Evolutionary conservation across 2,329 filamentous ascomycete genomes (phyloP).

Genomic region (Colletotrichum tanaceti): DNA sequence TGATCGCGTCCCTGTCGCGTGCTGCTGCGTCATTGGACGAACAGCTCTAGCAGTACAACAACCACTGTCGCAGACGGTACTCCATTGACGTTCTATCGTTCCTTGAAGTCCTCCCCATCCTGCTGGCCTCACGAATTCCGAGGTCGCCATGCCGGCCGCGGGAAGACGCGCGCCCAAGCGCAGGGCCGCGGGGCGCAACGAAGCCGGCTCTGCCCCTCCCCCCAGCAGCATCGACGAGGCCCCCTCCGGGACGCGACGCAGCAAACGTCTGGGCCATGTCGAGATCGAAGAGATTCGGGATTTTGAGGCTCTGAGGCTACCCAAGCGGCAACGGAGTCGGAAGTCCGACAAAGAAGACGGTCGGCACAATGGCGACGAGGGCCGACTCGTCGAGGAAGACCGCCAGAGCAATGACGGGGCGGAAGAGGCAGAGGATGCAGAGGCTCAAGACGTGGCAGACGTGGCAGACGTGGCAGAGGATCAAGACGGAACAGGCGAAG

Average conservation of each 20-base stretch:
- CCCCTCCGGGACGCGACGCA: conserved; percentile 9
- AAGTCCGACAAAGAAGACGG: neutral
- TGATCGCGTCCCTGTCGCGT: conserved; percentile 6
- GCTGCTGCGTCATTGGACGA: conserved; percentile 11
- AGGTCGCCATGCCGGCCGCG: conserved; percentile 5
- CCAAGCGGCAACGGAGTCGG: neutral
- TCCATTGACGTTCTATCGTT: neutral
- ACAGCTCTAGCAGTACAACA: neutral
- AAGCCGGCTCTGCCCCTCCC: neutral
- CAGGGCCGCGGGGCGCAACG: neutral
- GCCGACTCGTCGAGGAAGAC: too few relatives aligned
- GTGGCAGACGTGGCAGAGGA: too few relatives aligned
- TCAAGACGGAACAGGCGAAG: too few relatives aligned
- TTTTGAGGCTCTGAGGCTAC: neutral
- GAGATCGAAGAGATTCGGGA: conserved; percentile 5
- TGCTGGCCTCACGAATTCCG: neutral
- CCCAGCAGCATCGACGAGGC: neutral
- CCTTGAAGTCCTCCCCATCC: too few relatives aligned
- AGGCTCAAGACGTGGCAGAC: too few relatives aligned
- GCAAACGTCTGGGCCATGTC: conserved; percentile 20
- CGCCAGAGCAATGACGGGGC: too few relatives aligned
- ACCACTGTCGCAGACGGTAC: neutral
- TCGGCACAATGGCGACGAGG: too few relatives aligned
- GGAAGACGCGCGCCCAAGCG: neutral
- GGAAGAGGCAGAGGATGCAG: too few relatives aligned